Evolutionary conservation across 2,329 filamentous ascomycete genomes (phyloP).

Genomic region (Aspergillus sp.): DNA sequence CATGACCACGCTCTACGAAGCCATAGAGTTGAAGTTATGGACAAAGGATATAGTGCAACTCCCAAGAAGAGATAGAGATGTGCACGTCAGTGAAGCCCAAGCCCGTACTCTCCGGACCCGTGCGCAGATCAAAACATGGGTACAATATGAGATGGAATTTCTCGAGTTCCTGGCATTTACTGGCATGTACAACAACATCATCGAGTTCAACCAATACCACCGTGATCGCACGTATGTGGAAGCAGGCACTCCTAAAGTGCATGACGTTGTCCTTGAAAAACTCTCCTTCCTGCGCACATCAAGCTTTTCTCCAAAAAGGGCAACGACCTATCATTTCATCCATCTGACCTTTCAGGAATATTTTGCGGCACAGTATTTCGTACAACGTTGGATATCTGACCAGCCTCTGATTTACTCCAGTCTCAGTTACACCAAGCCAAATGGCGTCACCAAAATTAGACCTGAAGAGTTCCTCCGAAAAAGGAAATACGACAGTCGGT

Average conservation of each 20-base stretch:
- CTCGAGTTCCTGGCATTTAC: conserved; percentile 30
- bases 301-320: conserved; percentile 9
- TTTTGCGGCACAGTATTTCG: conserved; percentile 35
- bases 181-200: conserved; percentile 25
- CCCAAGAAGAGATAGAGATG: conserved; percentile 9
- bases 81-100: background rate
- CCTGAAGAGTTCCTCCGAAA: conserved; percentile 20
- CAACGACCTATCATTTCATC: conserved; percentile 33
- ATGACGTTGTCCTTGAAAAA: conserved; percentile 4
- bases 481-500: conserved; percentile 34
- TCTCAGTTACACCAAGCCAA: background rate
- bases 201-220: conserved; percentile 25
- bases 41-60: conserved; percentile 31
- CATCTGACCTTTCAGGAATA: conserved; percentile 21
- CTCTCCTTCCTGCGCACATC: conserved; percentile 35
- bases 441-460: background rate
- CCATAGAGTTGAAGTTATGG: conserved; percentile 32
- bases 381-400: conserved; percentile 19
- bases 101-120: background rate
- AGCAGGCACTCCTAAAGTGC: conserved; percentile 5
- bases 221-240: conserved; percentile 12
- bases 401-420: conserved; percentile 8
- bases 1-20: conserved; percentile 27
- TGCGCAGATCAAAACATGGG: conserved; percentile 7
- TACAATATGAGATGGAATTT: conserved; percentile 13